Conservation (phyloP, 2,329 filamentous ascomycete species). For the Blastomyces gilchristii region DNA sequence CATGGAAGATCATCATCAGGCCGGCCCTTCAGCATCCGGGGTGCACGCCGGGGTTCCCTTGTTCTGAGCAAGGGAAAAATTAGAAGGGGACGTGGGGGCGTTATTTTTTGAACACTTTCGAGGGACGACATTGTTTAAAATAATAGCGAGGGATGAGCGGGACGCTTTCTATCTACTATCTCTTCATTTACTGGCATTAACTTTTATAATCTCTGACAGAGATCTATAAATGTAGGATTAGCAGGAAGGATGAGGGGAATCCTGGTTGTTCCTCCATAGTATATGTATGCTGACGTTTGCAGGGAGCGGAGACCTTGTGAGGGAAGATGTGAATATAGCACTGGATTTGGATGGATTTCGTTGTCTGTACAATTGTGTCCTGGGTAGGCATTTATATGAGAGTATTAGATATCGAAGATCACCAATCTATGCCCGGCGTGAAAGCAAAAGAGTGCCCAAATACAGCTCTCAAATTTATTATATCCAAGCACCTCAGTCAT, state of each 20-base stretch:
- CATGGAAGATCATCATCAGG: background rate
- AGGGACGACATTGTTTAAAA: background rate
- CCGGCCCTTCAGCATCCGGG: background rate
- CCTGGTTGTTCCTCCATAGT: background rate
- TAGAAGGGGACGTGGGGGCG: no score
- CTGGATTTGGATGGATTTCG: background rate
- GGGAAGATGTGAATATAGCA: background rate
- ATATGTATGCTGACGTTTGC: background rate
- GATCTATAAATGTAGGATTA: background rate
- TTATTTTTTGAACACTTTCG: background rate
- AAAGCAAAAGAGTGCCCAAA: background rate
- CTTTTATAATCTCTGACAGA: no score
- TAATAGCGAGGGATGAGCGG: background rate
- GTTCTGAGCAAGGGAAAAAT: background rate
- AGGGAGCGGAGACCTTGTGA: background rate
- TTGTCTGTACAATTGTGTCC: background rate
- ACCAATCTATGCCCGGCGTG: background rate
- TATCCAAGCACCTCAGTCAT: no score
- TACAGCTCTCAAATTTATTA: no score
- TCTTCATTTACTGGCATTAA: background rate
- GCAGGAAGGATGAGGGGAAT: background rate
- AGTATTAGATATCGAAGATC: background rate
- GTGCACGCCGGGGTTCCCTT: background rate
- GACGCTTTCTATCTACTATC: background rate
- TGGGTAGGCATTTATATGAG: background rate